Evolutionary conservation across 2,329 filamentous ascomycete genomes (phyloP).

Genomic region (Claviceps monticola): DNA sequence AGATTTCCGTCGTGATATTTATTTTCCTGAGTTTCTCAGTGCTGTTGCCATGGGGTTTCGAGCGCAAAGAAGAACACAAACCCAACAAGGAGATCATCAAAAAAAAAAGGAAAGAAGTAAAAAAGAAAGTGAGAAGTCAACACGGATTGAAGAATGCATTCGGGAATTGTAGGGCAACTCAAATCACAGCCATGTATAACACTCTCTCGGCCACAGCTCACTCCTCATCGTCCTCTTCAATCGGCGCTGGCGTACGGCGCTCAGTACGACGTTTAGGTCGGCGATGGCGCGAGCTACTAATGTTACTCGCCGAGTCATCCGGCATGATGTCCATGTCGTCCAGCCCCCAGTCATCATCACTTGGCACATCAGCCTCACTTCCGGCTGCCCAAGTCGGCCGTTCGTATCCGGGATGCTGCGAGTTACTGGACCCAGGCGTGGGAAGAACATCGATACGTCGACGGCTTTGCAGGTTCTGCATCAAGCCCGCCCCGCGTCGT

Average conservation of each 20-base stretch:
- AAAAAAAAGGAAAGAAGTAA: not conserved
- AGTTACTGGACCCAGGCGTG: conserved; percentile 32
- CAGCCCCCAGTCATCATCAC: conserved; percentile 44
- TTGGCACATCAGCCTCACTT: conserved; percentile 33
- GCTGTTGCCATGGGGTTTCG: not conserved
- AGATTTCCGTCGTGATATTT: not conserved
- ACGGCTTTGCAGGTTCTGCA: conserved; percentile 47
- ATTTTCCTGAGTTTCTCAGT: not conserved
- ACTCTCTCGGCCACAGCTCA: conserved; percentile 1
- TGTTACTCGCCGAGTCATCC: conserved; percentile 71
- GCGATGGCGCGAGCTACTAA: conserved; percentile 55
- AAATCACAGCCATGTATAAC: not conserved
- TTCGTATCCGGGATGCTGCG: conserved; percentile 30
- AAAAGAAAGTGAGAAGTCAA: not conserved
- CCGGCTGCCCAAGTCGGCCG: conserved; percentile 23
- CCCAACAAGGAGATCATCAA: not conserved
- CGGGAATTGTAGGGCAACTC: not conserved
- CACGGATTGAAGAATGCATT: not conserved
- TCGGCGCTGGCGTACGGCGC: conserved; percentile 56
- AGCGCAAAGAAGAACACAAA: not conserved
- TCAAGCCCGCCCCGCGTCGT: conserved; percentile 68
- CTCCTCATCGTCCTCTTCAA: conserved; percentile 62
- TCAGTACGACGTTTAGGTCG: conserved; percentile 55
- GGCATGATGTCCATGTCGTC: conserved; percentile 53
- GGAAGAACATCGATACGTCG: conserved; percentile 42